Base-by-base conservation (phyloP, 768 basidiomycete species). In the Sarcomyxa edulis region DNA sequence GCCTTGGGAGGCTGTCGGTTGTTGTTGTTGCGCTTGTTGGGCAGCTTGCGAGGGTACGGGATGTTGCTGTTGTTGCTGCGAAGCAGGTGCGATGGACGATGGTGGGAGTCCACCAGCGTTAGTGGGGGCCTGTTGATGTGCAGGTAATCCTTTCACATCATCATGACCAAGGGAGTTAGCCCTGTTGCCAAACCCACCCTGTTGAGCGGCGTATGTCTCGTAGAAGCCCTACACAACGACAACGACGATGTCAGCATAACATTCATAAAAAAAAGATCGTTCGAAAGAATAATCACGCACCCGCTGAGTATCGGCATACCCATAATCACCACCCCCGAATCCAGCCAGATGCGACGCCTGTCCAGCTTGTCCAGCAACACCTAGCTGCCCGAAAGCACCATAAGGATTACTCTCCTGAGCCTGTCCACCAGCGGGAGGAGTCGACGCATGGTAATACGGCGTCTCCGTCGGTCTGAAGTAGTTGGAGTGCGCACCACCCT, bases 391-490 rank as follows among this genome's bases (percentile, higher is more conserved):
- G 50, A 87, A 85, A 2, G 77, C 61, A 28, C 76, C 71, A 48
- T 84, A 84, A 5, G 76, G 65, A n/a, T n/a, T n/a, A 39, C 65
- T 79, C 35, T 79, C 72, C 42, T 86, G 84, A 12, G 65, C 62
- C 49, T 81, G 81, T 3, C 59, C 56, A 19, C 62, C 60, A 12
- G 75, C 78, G 40, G 86, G 84, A 15, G 86, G 87, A 3, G 87
- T 89, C 6, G 83, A 76, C 0, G 81, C 69, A 51, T 89, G 83
- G 71, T 84, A 86, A 58, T 86, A 88, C 4, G 81, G 81, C 19
- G 56, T 56, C 6, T 86, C 81, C 8, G 70, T 69, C 51, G 84
- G 82, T 37, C 84, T 72, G 69, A 84, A 86, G 53, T 85, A 88
- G 39, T 54, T 74, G 5, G 76, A 69, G 42, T 75, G 71, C 1